Evolutionary conservation across 257 asterid genomes (phyloP), one percentile per base, ranked within the genome.

Genomic region (Solanum etuberosum): DNA sequence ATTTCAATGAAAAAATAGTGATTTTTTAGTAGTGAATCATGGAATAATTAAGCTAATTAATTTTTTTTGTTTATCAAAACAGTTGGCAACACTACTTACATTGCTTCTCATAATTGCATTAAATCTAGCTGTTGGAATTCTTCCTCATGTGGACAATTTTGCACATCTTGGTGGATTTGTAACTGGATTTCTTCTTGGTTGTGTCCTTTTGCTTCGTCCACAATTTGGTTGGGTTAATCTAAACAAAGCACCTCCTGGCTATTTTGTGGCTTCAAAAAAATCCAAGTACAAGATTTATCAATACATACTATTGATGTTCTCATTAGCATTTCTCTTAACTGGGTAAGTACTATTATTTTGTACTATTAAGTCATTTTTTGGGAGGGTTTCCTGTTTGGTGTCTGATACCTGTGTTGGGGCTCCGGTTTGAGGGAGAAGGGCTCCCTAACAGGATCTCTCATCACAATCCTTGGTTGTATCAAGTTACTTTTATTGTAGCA

Each of bases 141-240:
- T 97, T 70, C 99, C 99, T 16, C 99, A 97, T 23, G 99, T 97
- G 1, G 99, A 97, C 87, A 97, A 97, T 90, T 97, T 97, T 85
- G 99, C 99, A 20, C 99, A 97, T 87, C 85, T 94, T 37, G 99
- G 99, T 29, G 99, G 99, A 85, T 97, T 97, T 83, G 4, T 87
- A 8, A 90, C 98, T 1, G 99, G 99, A 20, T 96, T 94, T 87
- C 84, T 96, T 2, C 93, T 96, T 3, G 99, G 99, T 15, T 96
- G 93, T 67, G 87, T 97, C 32, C 94, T 95, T n/a, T 87, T 97
- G 83, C 86, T 97, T 48, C 96, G 97, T 9, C 99, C 99, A 37
- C 99, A 96, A n/a, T 97, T 78, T 57, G 95, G 96, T 48, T 96
- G 92, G 88, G 88, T 95, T 5, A 93, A 87, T 90, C 91, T 83